Evolutionary conservation across 1,139 yeast genomes (phyloP), one percentile per base, ranked within the genome.

Genomic region (Suhomyces bribrorum): DNA sequence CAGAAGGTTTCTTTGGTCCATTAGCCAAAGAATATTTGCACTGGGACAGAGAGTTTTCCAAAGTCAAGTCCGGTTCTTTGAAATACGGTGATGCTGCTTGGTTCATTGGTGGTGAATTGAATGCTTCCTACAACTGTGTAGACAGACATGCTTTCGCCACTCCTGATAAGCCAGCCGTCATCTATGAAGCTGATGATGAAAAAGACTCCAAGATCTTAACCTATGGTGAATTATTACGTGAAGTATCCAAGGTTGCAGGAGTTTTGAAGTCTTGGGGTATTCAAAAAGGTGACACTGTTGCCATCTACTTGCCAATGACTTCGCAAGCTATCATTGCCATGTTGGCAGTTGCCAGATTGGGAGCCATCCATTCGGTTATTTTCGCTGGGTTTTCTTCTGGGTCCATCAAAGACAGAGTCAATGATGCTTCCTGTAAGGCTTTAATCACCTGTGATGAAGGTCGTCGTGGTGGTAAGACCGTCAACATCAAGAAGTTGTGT

Each of bases 311-410:
- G 69, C 98, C 98, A 59, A 92, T 92, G 97, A 89, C 88, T 47
- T 88, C 97, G 40, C 96, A 89, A 66, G 96, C 97, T 37, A 79
- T 92, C 43, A 77, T 92, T 51, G 90, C 98, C 48, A 83, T 92
- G 86, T 76, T 92, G 58, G 97, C 98, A 37, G 86, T 89, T 55
- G 90, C 87, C 34, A 84, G 98, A 70, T 70, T 92, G 49, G 98
- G 98, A 65, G 98, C 98, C 35, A 75, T 89, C 52, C 98, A 92
- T 70, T 86, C 97, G 9, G 97, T 92, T 36, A 84, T 92, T 50
- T 92, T 92, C 66, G 97, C 97, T 41, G 98, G 98, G 29, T 92
- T 92, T 72, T 85, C 95, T 22, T 83, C 96, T 26, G 96, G 96
- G 44, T 89, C 97, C 25, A 81, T 92, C 59, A 79, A 77, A 56